Evolutionary conservation across 2,329 filamentous ascomycete genomes (phyloP), one percentile per base, ranked within the genome.

Genomic region (Colletotrichum plurivorum): DNA sequence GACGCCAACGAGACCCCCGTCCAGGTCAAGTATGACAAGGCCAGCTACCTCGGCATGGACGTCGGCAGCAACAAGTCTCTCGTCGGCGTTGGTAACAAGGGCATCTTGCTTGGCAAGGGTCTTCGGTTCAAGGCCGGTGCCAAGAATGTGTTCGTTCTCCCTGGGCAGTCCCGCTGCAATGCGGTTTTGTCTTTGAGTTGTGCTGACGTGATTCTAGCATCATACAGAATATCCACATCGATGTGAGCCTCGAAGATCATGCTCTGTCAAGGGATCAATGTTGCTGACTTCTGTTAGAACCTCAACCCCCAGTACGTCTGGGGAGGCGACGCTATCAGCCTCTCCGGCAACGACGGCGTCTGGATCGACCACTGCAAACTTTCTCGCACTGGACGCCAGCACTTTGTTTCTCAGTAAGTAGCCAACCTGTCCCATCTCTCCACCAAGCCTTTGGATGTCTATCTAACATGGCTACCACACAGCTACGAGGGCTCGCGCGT

Each of bases 341-440:
- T 80, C 8, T 74, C 70, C n/a, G 77, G 75, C 39, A 72, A 73
- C 55, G 77, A 80, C 62, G 63, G 75, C 22, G 73, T 81, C 56
- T 80, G 78, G 78, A 78, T 80, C 59, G 79, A 81, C 54, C 78
- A 79, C 53, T 76, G 76, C 75, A 83, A 82, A 68, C 72, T 77
- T 71, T 83, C 81, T 3, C 76, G 81, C 20, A 79, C 85, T 56
- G 83, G 82, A 8, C 81, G 84, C 62, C 83, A 84, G 76, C 79
- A 83, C 72, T 75, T 84, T 48, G 71, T 73, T 8, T 73, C 71
- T 4, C 60, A 63, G 60, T 63, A 56, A 63, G 60, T 49, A 2
- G 18, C 15, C 55, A 79, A 81, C 64, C 75, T 76, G 3, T 79
- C 80, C 9, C 76, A 5, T 77, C 52, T 71, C 71, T 31, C 70